Conservation (phyloP, 2,329 filamentous ascomycete genomes). For the Fusarium sp. region DNA sequence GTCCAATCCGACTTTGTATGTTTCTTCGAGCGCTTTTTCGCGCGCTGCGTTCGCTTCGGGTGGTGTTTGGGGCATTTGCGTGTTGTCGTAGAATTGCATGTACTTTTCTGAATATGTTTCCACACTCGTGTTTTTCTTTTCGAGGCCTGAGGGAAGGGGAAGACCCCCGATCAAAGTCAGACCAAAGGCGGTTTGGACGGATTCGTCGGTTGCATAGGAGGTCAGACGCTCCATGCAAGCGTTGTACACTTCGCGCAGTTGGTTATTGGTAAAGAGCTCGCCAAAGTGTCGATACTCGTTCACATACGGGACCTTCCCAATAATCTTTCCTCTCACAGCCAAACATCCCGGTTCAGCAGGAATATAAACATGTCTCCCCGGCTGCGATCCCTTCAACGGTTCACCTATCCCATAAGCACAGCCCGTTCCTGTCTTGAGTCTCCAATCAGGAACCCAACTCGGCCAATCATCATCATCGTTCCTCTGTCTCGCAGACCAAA, state of each 20-base stretch:
- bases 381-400: not conserved
- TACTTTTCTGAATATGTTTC: slow-evolving; percentile 24
- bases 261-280: not conserved
- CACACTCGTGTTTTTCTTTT: not conserved
- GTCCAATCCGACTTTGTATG: slow-evolving; percentile 11
- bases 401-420: slow-evolving; percentile 31
- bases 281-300: slow-evolving; percentile 25
- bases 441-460: slow-evolving; percentile 39
- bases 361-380: slow-evolving; percentile 10
- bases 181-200: slow-evolving; percentile 24
- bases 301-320: slow-evolving; percentile 19
- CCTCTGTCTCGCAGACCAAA: slow-evolving; percentile 31
- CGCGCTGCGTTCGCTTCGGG: slow-evolving; percentile 4
- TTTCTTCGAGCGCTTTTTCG: not conserved
- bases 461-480: slow-evolving; percentile 22
- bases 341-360: not conserved
- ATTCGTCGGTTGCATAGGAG: slow-evolving; percentile 26
- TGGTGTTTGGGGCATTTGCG: slow-evolving; percentile 7
- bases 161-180: slow-evolving; percentile 24
- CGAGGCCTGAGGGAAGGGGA: not conserved
- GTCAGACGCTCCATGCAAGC: slow-evolving; percentile 14
- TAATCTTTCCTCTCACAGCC: slow-evolving; percentile 6
- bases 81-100: slow-evolving; percentile 16
- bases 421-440: slow-evolving; percentile 27
- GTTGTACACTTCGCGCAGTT: slow-evolving; percentile 6